Percentiles rank a stretch among this genome's conserved stretches.
phyloP scores from a whole-genome alignment of 1,139 yeast species.

The Meyerozyma elateridarum region DNA sequence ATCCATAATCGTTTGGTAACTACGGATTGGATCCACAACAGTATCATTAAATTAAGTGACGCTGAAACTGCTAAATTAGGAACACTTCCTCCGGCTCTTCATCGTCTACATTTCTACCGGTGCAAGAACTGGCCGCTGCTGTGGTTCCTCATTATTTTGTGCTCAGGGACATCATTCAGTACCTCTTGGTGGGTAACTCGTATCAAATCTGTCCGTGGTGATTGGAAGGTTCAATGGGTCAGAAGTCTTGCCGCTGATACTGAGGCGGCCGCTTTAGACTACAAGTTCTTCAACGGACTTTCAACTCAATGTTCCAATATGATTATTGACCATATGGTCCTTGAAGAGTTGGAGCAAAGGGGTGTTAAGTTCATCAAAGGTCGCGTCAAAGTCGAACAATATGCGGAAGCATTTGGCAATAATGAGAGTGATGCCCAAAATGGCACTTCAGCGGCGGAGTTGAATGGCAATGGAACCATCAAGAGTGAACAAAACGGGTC shows the following conservation, averaged over 20 bases:
- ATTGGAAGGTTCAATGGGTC: conserved; percentile 58
- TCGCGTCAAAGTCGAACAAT: no score
- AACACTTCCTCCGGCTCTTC: neutral
- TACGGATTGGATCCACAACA: conserved; percentile 64
- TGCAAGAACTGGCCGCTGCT: conserved; percentile 68
- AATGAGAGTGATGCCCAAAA: neutral
- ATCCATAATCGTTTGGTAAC: conserved; percentile 52
- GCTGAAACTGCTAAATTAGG: conserved; percentile 26
- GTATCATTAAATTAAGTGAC: conserved; percentile 46
- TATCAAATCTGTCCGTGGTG: conserved; percentile 54
- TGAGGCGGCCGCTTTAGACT: conserved; percentile 25
- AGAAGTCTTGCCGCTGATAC: conserved; percentile 20
- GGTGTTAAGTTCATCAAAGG: conserved; percentile 33
- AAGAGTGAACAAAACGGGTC: neutral
- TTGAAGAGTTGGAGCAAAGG: conserved; percentile 50
- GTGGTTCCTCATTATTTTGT: conserved; percentile 56
- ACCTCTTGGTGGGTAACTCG: conserved; percentile 64
- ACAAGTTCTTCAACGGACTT: conserved; percentile 45
- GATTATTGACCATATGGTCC: conserved; percentile 59
- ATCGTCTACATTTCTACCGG: conserved; percentile 42
- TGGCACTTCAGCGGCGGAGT: no score
- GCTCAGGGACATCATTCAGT: conserved; percentile 41
- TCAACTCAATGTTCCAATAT: conserved; percentile 53
- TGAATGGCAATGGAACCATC: conserved; percentile 1
- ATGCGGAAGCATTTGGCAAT: neutral